These are phyloP conservation scores for Halophytophthora polymorphica DNA, from an alignment of 352 stramenopile species.

Conservation along the genomic window DNA sequence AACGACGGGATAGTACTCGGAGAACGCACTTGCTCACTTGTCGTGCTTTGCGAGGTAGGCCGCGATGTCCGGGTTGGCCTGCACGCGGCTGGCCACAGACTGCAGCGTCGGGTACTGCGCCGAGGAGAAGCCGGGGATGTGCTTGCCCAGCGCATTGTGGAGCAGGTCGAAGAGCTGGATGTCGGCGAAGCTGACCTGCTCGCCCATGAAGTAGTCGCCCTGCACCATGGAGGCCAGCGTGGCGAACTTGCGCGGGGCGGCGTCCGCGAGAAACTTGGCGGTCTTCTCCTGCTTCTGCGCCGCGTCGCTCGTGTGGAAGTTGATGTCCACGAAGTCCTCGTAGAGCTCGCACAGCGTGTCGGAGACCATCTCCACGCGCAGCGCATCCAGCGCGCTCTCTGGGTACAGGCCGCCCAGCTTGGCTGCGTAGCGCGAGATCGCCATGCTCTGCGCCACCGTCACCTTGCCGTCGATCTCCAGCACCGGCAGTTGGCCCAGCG, in stretches of 20 bases:
- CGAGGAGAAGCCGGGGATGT: conserved; percentile 18
- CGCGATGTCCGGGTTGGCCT: conserved; percentile 28
- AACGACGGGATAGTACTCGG: too few species aligned
- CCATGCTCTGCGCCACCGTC: conserved; percentile 31
- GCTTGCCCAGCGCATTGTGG: conserved; percentile 28
- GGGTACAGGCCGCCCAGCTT: conserved; percentile 36
- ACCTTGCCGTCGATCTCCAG: conserved; percentile 35
- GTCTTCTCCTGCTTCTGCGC: conserved; percentile 35
- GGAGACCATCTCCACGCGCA: conserved; percentile 31
- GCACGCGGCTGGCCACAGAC: conserved; percentile 25
- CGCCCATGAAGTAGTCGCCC: conserved; percentile 39
- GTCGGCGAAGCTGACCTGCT: conserved; percentile 32
- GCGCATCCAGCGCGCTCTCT: conserved; percentile 17
- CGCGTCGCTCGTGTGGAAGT: conserved; percentile 33
- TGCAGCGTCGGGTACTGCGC: conserved; percentile 35
- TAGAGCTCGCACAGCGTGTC: conserved; percentile 20
- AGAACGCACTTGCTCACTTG: not conserved
- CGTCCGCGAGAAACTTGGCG: conserved; percentile 23
- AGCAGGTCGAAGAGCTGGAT: conserved; percentile 45
- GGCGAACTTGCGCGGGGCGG: conserved; percentile 18
- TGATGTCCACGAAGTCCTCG: conserved; percentile 15
- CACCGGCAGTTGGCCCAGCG: conserved; percentile 37
- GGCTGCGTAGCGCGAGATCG: conserved; percentile 42
- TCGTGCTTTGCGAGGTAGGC: conserved; percentile 34
- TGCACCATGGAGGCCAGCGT: conserved; percentile 22